These are phyloP conservation scores for Tolypocladium capitatum DNA, from an alignment of 2,329 filamentous ascomycete genomes.

Conservation along the genomic window DNA sequence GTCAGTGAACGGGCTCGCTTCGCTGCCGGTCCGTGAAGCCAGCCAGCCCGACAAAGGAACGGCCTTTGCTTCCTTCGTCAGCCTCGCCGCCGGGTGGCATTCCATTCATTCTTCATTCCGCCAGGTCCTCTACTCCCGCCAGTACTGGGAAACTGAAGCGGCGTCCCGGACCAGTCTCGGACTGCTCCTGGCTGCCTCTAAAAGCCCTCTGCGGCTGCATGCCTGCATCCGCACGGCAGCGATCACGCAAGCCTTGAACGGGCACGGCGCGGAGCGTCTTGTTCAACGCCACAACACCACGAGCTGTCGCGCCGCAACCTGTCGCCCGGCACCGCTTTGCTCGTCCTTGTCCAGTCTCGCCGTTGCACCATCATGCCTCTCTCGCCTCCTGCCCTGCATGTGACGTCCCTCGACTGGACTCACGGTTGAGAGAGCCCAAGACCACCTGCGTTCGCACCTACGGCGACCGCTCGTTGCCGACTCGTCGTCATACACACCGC, in stretches of 20 bases:
- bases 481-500: background rate
- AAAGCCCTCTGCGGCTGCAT: too few relatives aligned
- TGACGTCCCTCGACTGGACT: slow-evolving; percentile 13
- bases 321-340: background rate
- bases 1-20: background rate
- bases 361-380: slow-evolving; percentile 9
- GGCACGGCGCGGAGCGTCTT: background rate
- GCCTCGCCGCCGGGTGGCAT: background rate
- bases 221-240: background rate
- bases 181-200: too few relatives aligned
- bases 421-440: slow-evolving; percentile 6
- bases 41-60: background rate
- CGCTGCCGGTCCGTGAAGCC: too few relatives aligned
- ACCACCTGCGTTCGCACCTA: background rate
- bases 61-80: background rate
- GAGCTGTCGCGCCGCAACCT: background rate
- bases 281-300: background rate
- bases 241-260: background rate
- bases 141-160: background rate
- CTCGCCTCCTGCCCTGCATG: slow-evolving; percentile 4
- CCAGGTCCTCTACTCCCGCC: background rate
- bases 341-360: background rate
- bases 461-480: background rate
- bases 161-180: background rate
- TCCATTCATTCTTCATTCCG: too few relatives aligned